Conservation (phyloP, 805 yeast genomes). For the Candida ortonii region DNA sequence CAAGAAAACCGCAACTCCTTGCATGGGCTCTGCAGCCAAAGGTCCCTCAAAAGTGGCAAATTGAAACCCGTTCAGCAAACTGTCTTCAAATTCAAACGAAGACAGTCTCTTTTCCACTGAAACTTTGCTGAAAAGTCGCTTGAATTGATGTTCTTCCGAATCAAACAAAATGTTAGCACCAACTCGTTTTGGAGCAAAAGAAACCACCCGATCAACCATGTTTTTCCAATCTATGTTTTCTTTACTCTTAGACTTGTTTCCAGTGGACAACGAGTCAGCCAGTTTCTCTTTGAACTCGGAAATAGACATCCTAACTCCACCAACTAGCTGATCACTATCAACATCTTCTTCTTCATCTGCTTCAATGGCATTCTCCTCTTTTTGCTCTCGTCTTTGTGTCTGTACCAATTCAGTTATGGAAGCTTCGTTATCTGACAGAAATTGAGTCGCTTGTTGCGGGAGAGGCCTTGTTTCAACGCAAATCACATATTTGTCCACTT, state of each 20-base stretch:
- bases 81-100: constrained; percentile 50
- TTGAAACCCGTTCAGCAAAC: constrained; percentile 80
- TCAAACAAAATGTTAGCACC: constrained; percentile 79
- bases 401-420: constrained; percentile 40
- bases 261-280: constrained; percentile 23
- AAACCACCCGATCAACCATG: constrained; percentile 42
- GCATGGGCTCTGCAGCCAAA: constrained; percentile 79
- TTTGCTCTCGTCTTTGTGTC: not conserved
- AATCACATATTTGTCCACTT: constrained; percentile 48
- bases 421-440: constrained; percentile 45
- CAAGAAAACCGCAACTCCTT: constrained; percentile 66
- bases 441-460: constrained; percentile 46
- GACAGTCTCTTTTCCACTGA: constrained; percentile 1
- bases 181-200: constrained; percentile 73
- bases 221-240: constrained; percentile 31
- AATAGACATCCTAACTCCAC: constrained; percentile 19
- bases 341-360: constrained; percentile 41
- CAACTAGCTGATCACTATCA: constrained; percentile 29
- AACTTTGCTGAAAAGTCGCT: constrained; percentile 30
- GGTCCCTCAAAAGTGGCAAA: constrained; percentile 84
- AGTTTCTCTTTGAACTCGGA: constrained; percentile 35
- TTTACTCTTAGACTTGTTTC: constrained; percentile 18
- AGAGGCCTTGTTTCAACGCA: constrained; percentile 51
- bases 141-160: constrained; percentile 33
- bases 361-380: constrained; percentile 15